These are phyloP conservation scores for Aegilops umbellulata DNA, from an alignment of 176 grass and related monocot species.

Conservation along the genomic window DNA sequence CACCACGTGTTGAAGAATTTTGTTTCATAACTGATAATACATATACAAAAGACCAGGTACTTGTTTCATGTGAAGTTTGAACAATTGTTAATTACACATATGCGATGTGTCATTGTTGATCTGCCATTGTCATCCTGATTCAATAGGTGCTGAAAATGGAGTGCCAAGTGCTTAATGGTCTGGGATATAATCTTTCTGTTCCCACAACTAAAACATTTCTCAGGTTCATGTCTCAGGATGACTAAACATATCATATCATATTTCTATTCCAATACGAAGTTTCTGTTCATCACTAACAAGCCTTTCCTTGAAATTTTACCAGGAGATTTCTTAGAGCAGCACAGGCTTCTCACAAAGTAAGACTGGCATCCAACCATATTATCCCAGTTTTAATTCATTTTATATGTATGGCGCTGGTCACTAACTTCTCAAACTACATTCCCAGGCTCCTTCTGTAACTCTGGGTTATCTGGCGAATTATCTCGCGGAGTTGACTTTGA, in stretches of 20 bases:
- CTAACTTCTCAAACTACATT: constrained; percentile 24
- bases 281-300: constrained; percentile 6
- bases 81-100: constrained; percentile 5
- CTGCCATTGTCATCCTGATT: constrained; percentile 21
- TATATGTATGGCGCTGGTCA: constrained; percentile 9
- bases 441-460: constrained; percentile 42
- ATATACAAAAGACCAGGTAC: constrained; percentile 73
- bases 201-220: constrained; percentile 87
- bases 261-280: no score
- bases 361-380: constrained; percentile 25
- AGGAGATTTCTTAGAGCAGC: constrained; percentile 93
- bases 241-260: background rate
- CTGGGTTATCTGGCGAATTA: constrained; percentile 74
- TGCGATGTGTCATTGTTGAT: constrained; percentile 21
- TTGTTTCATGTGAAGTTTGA: constrained; percentile 18
- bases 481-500: constrained; percentile 75
- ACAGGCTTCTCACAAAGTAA: constrained; percentile 65
- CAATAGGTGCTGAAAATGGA: constrained; percentile 88
- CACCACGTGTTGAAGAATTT: constrained; percentile 76
- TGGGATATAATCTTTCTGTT: constrained; percentile 75
- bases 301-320: constrained; percentile 21
- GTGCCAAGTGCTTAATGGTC: constrained; percentile 46
- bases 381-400: constrained; percentile 18
- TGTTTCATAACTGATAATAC: constrained; percentile 84
- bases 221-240: constrained; percentile 45